phyloP scores from a whole-genome alignment of 345 rosid species.

The Raphanus raphanistrum region DNA sequence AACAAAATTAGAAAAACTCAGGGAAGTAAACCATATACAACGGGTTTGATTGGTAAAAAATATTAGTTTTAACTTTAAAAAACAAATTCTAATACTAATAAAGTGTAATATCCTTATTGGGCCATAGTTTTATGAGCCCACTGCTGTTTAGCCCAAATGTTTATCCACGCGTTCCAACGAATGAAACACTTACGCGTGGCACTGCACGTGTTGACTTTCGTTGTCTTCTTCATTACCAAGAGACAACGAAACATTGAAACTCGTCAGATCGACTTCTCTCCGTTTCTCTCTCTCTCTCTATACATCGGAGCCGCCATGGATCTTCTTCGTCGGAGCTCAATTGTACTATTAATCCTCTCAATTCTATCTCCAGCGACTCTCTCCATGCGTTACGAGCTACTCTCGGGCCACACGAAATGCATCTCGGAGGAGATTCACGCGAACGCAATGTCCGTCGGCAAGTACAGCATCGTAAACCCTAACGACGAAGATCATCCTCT shows the following conservation, averaged over 20 bases:
- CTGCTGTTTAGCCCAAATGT: background rate
- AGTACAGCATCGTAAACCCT: constrained; percentile 72
- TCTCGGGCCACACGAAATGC: constrained; percentile 82
- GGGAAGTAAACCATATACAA: too few relatives aligned
- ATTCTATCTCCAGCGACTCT: constrained; percentile 42
- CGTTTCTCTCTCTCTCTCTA: background rate
- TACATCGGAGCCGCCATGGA: constrained; percentile 26
- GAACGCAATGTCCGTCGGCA: constrained; percentile 77
- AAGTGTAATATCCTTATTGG: too few relatives aligned
- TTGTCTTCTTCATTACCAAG: constrained; percentile 7
- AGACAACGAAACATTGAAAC: constrained; percentile 2
- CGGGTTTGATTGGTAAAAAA: too few relatives aligned
- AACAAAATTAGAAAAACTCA: too few relatives aligned
- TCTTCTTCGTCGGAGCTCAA: constrained; percentile 27
- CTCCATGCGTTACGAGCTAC: constrained; percentile 69
- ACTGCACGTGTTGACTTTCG: constrained; percentile 17
- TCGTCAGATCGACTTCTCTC: constrained; percentile 22
- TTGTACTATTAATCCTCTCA: constrained; percentile 30
- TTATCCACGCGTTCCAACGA: constrained; percentile 17
- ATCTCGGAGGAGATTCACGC: constrained; percentile 82
- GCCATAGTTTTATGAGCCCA: too few relatives aligned
- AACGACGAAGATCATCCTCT: constrained; percentile 64
- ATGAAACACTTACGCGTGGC: constrained; percentile 20
- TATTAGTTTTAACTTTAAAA: too few relatives aligned
- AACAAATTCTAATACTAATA: too few relatives aligned